phyloP scores from a whole-genome alignment of 1,284 basidiomycete species.

The Caloboletus inedulis region DNA sequence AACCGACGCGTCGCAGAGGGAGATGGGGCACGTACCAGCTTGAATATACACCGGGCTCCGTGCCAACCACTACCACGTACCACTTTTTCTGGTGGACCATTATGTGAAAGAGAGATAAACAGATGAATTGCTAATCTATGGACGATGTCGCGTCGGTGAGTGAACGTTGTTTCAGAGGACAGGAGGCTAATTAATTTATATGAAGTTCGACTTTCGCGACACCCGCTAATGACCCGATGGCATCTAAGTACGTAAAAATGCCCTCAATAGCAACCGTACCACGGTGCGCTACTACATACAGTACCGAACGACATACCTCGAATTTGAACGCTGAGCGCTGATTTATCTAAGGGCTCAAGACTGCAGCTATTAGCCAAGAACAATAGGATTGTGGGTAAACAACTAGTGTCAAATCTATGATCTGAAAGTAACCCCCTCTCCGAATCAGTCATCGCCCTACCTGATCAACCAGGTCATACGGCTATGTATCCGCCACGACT shows the following conservation, averaged over 20 bases:
- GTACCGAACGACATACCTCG: neutral
- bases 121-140: neutral
- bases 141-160: constrained; percentile 1
- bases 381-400: constrained; percentile 7
- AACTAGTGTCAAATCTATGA: constrained; percentile 9
- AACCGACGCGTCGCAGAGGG: constrained; percentile 8
- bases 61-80: constrained; percentile 48
- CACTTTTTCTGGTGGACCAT: constrained; percentile 40
- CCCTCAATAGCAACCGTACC: neutral
- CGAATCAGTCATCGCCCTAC: neutral
- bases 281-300: neutral
- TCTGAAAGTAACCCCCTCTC: neutral
- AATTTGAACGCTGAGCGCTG: neutral
- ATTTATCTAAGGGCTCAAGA: neutral
- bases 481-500: constrained; percentile 72
- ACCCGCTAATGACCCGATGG: constrained; percentile 6
- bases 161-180: constrained; percentile 14
- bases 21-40: constrained; percentile 40
- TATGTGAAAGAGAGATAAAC: neutral
- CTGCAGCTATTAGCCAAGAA: neutral
- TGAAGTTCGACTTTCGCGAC: constrained; percentile 22
- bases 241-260: constrained; percentile 21
- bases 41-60: constrained; percentile 43
- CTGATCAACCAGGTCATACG: constrained; percentile 43
- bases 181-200: constrained; percentile 22